Base-by-base conservation (phyloP, 176 grass and related monocot species). In the Oryza nivara region DNA sequence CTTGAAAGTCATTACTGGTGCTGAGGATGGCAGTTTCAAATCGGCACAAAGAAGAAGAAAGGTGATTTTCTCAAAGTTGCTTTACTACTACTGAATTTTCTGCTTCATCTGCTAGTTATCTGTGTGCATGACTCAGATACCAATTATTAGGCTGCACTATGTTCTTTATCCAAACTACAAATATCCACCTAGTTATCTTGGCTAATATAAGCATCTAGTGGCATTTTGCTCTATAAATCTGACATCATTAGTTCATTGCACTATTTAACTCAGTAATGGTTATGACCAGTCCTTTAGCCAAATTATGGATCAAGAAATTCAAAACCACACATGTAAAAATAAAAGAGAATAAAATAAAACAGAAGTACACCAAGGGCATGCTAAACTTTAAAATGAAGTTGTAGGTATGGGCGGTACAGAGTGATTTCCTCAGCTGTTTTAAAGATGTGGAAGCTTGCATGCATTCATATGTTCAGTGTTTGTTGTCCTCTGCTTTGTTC, bases 41-140 rank as follows among this genome's bases (percentile, higher is more conserved):
- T 88, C 88, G 80, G 93, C 82, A 47, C 94, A 98, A 83, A 91
- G 49, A 88, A 89, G 89, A 83, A 92, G 87, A 84, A 89, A 90
- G 95, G 95, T 98, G 75, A 25, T 36, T 75, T 75, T 76, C 41
- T 80, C 32, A 35, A 23, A 58, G 19, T 58, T 58, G 14, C 30
- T 73, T 69, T 87, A 41, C 32, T 76, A 58, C 19, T 81, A 79
- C 38, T 76, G 23, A 65, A 72, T 80, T 75, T 75, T 51, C 7
- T 11, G 3, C 67, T 73, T 15, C 68, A 61, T 48, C 44, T 74
- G 23, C 46, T 78, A 16, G 38, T 63, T 86, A 82, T 35, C 68
- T 79, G 46, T 38, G 68, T 83, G 68, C 35, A 68, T 82, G 79
- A 44, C 73, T 72, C 34, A 60, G 58, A 83, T 41, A 52, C 41